These are phyloP conservation scores for Lecanicillium sp. DNA, from an alignment of 2,329 filamentous ascomycete genomes.

Conservation along the genomic window DNA sequence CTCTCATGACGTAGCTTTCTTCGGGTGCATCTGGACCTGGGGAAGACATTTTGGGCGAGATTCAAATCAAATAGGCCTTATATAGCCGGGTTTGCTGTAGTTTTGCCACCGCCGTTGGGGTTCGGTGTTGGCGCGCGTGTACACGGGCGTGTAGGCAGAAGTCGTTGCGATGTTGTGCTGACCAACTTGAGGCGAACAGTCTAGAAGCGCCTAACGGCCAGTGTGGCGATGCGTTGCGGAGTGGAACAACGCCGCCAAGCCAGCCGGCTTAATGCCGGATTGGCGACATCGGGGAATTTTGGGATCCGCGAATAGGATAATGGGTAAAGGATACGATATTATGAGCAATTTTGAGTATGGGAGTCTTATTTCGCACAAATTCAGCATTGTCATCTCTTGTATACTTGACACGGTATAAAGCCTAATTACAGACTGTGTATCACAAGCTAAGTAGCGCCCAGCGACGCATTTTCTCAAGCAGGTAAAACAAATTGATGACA, in stretches of 20 bases:
- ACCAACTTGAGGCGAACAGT: slow-evolving; percentile 12
- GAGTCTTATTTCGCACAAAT: too few species aligned
- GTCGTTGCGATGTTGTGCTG: slow-evolving; percentile 9
- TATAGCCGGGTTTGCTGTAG: not conserved
- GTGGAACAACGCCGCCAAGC: slow-evolving; percentile 12
- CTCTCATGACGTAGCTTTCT: slow-evolving; percentile 66
- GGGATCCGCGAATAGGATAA: too few species aligned
- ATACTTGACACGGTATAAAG: not conserved
- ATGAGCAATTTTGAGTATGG: too few species aligned
- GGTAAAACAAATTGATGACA: too few species aligned
- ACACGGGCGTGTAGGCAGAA: slow-evolving; percentile 10
- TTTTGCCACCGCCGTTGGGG: not conserved
- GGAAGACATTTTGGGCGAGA: slow-evolving; percentile 43
- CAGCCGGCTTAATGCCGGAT: too few species aligned
- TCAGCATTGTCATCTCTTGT: not conserved
- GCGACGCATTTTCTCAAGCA: too few species aligned
- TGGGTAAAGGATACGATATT: too few species aligned
- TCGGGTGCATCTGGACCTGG: slow-evolving; percentile 35
- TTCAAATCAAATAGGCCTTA: not conserved
- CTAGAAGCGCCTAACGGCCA: slow-evolving; percentile 12
- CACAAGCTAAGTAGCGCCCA: too few species aligned
- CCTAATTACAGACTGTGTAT: too few species aligned
- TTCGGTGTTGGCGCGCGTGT: not conserved
- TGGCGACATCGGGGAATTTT: too few species aligned
- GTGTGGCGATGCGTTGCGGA: slow-evolving; percentile 5